Conservation (phyloP, 805 yeast species). For the Brettanomyces bruxellensis region DNA sequence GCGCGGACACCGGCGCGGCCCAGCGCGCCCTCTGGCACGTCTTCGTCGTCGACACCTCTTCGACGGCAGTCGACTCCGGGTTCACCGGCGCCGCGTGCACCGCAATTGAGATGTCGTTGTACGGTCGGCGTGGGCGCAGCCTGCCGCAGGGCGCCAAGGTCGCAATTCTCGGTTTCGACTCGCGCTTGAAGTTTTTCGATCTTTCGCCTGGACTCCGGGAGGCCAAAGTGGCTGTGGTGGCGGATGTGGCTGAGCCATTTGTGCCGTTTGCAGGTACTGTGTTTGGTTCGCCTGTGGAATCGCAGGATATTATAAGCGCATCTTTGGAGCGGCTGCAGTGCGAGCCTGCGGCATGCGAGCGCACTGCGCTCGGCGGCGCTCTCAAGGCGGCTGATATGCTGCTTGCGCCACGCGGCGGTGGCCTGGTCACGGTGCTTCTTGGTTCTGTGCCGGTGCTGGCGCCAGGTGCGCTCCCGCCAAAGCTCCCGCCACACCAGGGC, state of each 20-base stretch:
- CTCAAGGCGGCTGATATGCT: slow-evolving; percentile 58
- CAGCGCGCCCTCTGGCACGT: slow-evolving; percentile 15
- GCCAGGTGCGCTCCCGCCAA: slow-evolving; percentile 55
- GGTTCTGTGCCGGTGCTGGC: slow-evolving; percentile 73
- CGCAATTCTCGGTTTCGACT: slow-evolving; percentile 72
- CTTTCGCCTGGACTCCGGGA: slow-evolving; percentile 46
- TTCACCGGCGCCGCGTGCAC: slow-evolving; percentile 8
- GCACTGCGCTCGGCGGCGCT: slow-evolving; percentile 76
- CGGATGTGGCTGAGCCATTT: slow-evolving; percentile 71
- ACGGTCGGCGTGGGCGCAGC: slow-evolving; percentile 15
- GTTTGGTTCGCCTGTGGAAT: slow-evolving; percentile 70
- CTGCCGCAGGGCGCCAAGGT: slow-evolving; percentile 35
- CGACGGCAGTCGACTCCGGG: slow-evolving; percentile 61
- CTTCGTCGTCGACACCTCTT: slow-evolving; percentile 62
- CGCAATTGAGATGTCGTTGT: slow-evolving; percentile 40
- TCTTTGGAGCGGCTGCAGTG: slow-evolving; percentile 48
- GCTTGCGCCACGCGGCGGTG: slow-evolving; percentile 63
- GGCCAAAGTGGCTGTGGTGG: slow-evolving; percentile 49
- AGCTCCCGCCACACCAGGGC: slow-evolving; percentile 17
- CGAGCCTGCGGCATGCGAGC: slow-evolving; percentile 52
- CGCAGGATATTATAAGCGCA: slow-evolving; percentile 53
- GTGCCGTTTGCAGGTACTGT: slow-evolving; percentile 69
- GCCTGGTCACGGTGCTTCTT: slow-evolving; percentile 65
- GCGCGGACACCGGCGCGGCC: slow-evolving; percentile 22
- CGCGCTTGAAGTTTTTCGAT: slow-evolving; percentile 63